A percentile compares a stretch with the other conserved stretches of the same genome.
Conservation (phyloP, 1,139 yeast genomes). For the Saccharomycopsis phalli region DNA sequence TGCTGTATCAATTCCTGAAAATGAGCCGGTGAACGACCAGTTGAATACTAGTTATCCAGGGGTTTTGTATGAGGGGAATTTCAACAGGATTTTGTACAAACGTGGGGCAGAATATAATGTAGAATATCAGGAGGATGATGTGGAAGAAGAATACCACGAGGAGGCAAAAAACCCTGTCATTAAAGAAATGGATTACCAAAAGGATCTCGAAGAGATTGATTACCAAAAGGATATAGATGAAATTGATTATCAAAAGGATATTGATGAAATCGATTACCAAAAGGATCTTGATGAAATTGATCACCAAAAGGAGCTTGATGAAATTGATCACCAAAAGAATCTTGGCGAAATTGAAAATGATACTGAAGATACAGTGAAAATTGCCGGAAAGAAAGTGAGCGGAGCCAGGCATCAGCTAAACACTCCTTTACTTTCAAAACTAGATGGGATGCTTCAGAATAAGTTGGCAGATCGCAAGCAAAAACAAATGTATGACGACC, state of each 20-base stretch:
- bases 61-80: background rate
- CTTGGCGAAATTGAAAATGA: too few species aligned
- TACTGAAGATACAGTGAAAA: background rate
- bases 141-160: too few species aligned
- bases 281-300: background rate
- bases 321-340: too few species aligned
- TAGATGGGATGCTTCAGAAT: background rate
- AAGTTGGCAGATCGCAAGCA: background rate
- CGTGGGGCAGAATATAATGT: too few species aligned
- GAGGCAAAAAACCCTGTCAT: too few species aligned
- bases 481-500: too few species aligned
- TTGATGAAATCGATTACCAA: background rate
- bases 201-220: too few species aligned
- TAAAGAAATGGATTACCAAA: too few species aligned
- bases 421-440: background rate
- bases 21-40: background rate
- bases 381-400: background rate
- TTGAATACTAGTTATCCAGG: background rate
- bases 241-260: background rate
- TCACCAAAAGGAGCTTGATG: too few species aligned
- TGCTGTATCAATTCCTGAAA: slow-evolving; percentile 6
- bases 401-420: background rate
- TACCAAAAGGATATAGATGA: background rate
- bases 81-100: background rate
- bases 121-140: too few species aligned